These are phyloP conservation scores for Mucor circinelloides DNA, from an alignment of 371 early-diverging fungal species.

Conservation along the genomic window DNA sequence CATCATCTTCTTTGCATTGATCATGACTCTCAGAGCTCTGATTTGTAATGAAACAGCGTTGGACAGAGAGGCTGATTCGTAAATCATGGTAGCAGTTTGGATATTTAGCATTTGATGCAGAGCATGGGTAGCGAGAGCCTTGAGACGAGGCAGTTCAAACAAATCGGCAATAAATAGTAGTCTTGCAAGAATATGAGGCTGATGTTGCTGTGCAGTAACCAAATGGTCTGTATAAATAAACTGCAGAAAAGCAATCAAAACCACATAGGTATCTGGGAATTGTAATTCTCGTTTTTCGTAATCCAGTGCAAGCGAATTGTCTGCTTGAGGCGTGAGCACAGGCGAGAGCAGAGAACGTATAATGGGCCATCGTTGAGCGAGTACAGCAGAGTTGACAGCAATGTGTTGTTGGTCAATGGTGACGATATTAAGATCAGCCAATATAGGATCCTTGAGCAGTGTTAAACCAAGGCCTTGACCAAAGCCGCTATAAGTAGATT, in stretches of 20 bases:
- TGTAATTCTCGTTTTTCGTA: conserved; percentile 21
- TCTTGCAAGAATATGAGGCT: conserved; percentile 57
- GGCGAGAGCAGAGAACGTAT: conserved; percentile 31
- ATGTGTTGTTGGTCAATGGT: conserved; percentile 58
- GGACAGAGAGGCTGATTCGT: conserved; percentile 55
- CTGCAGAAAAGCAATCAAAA: conserved; percentile 62
- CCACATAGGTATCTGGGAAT: conserved; percentile 61
- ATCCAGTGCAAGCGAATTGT: background rate
- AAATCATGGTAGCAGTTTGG: conserved; percentile 62
- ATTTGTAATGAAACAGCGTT: conserved; percentile 55
- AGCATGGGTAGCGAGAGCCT: conserved; percentile 50
- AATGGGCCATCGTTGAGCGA: conserved; percentile 68
- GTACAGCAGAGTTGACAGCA: conserved; percentile 62
- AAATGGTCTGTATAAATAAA: conserved; percentile 70
- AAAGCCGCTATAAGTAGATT: conserved; percentile 29
- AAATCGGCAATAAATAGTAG: conserved; percentile 58
- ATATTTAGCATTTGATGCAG: conserved; percentile 63
- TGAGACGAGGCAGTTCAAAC: conserved; percentile 57
- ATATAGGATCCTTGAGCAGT: conserved; percentile 55
- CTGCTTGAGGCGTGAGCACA: conserved; percentile 17
- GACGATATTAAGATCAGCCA: conserved; percentile 59
- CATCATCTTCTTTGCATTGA: conserved; percentile 49
- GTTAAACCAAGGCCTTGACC: conserved; percentile 59
- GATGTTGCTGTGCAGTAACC: conserved; percentile 56
- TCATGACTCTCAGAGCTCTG: conserved; percentile 51